These are phyloP conservation scores for Hypoxylon sp. DNA, from an alignment of 2,329 filamentous ascomycete genomes.

Conservation along the genomic window DNA sequence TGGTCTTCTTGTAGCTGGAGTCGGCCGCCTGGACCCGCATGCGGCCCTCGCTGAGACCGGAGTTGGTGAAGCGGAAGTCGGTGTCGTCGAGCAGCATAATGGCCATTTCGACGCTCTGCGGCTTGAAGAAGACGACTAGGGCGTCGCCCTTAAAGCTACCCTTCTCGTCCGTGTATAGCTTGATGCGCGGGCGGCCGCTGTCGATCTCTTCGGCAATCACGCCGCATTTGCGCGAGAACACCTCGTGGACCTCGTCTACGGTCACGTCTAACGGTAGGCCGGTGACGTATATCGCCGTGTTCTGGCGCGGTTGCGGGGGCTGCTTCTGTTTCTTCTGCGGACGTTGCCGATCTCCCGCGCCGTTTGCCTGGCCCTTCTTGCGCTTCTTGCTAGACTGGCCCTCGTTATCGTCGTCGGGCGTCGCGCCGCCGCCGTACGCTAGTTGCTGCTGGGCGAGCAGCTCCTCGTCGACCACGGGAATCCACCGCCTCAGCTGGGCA, in stretches of 20 bases:
- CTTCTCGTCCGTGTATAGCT: constrained; percentile 85
- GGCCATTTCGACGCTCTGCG: constrained; percentile 89
- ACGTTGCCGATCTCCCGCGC: constrained; percentile 48
- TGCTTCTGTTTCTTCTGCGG: constrained; percentile 61
- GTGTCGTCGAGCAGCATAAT: constrained; percentile 85
- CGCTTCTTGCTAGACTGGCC: constrained; percentile 53
- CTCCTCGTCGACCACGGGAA: constrained; percentile 67
- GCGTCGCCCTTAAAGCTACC: constrained; percentile 95
- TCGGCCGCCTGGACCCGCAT: constrained; percentile 90
- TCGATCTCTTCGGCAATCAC: constrained; percentile 96
- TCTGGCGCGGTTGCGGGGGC: constrained; percentile 69
- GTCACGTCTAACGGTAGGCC: constrained; percentile 85
- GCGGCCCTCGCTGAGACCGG: constrained; percentile 66
- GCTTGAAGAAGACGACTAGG: constrained; percentile 92
- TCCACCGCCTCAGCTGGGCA: constrained; percentile 77
- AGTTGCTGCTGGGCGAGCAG: constrained; percentile 51
- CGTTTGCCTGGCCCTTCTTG: constrained; percentile 53
- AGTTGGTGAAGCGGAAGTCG: constrained; percentile 75
- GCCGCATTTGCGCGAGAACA: constrained; percentile 86
- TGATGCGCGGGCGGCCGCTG: constrained; percentile 87
- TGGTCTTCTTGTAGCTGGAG: constrained; percentile 88
- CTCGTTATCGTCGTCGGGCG: constrained; percentile 48
- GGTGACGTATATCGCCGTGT: constrained; percentile 93
- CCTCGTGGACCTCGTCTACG: constrained; percentile 80
- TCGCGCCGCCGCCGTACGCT: constrained; percentile 53